Base-by-base conservation (phyloP, 805 yeast genomes). In the Cyberlindnera xylosilytica region DNA sequence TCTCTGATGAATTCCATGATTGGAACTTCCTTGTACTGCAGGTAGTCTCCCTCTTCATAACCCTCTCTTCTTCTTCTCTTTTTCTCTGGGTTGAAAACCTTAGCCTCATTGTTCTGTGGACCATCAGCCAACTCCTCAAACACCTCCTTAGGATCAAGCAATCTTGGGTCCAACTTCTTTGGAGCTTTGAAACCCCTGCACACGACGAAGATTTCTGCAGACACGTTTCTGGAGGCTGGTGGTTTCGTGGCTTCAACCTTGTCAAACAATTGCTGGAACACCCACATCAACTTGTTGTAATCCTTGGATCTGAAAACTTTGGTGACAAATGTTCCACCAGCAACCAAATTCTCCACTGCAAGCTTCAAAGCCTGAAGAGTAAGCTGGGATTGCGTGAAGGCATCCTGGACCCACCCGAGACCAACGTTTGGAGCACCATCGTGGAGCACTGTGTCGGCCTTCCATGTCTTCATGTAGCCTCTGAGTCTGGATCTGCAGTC, bases 391-490 rank as follows among this genome's bases (percentile, higher is more conserved):
- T 93, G 99, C 2, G 98, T 88, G 68, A 87, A 93, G 1, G 99
- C 99, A 79, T 93, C 99, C 66, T 93, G 99, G 17, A 87, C 93
- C 99, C 99, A 93, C n/a, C 96, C 96, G 60, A 93, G 75, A 83
- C 99, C 99, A 56, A 93, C 98, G 60, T 93, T 93, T 23, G 99
- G 99, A 22, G 99, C 99, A 82, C 99, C 99, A 75, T 93, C 99
- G 67, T 93, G 99, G 60, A 93, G 70, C 16, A 93, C 98, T 0
- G 96, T 87, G 61, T 93, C 98, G 1, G 98, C 99, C 58, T 93
- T 93, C 97, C 98, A 93, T 1, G 98, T 90, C 64, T 93, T 93
- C 83, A 93, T 83, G 61, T 91, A 89, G 22, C 97, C 97, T 61
- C 98, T 79, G 49, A 93, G 74, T 64, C 79, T 88, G 34, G 97